phyloP scores from a whole-genome alignment of 2,329 filamentous ascomycete genomes.

The Aspergillus thermomutatus region DNA sequence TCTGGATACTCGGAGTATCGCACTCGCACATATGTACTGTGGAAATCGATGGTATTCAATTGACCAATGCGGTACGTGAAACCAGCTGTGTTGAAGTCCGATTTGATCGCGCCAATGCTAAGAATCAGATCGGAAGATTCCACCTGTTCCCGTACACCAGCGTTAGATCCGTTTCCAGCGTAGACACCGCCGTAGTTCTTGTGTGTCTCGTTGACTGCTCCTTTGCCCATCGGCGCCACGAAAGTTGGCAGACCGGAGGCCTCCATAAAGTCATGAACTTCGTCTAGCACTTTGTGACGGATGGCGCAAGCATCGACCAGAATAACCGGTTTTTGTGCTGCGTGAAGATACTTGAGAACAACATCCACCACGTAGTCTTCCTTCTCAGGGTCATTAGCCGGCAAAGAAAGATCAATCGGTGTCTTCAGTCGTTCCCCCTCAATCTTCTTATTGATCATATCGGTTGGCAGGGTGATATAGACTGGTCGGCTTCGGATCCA shows the following conservation, averaged over 20 bases:
- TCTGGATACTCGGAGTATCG: constrained; percentile 76
- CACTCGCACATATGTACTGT: constrained; percentile 70
- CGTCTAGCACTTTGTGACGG: constrained; percentile 68
- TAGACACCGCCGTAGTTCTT: constrained; percentile 81
- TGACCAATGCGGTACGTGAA: constrained; percentile 81
- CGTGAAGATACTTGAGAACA: constrained; percentile 68
- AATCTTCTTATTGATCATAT: constrained; percentile 73
- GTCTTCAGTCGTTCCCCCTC: constrained; percentile 69
- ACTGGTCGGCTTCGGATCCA: constrained; percentile 72
- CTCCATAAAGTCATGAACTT: constrained; percentile 69
- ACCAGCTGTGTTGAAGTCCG: constrained; percentile 56
- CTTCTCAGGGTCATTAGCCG: constrained; percentile 63
- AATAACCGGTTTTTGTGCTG: constrained; percentile 71
- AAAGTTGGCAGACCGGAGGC: constrained; percentile 76
- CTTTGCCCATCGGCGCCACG: constrained; percentile 88
- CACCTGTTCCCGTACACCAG: constrained; percentile 41
- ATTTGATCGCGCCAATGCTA: constrained; percentile 44
- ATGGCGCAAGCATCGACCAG: constrained; percentile 81
- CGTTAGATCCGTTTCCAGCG: constrained; percentile 70
- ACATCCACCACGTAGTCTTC: constrained; percentile 83
- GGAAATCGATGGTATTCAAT: constrained; percentile 77
- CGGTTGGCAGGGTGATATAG: constrained; percentile 78
- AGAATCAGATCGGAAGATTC: constrained; percentile 42
- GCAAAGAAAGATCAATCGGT: constrained; percentile 64
- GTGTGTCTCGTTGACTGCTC: constrained; percentile 72